phyloP scores from a whole-genome alignment of 176 grass and related monocot genomes.

The Aegilops umbellulata region DNA sequence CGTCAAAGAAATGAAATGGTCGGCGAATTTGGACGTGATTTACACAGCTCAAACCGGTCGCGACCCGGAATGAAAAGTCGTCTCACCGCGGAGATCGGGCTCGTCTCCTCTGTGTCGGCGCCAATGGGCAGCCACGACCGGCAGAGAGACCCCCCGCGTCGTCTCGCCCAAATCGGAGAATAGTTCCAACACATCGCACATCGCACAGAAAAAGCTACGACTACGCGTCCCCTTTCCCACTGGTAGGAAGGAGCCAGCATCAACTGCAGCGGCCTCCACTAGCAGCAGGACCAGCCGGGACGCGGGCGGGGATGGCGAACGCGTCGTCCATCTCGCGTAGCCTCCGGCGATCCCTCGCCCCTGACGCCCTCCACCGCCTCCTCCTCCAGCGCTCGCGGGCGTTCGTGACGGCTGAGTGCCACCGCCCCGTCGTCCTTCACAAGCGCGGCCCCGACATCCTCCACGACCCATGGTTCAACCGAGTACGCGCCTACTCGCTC shows the following conservation, averaged over 20 bases:
- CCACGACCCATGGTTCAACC: conserved; percentile 96
- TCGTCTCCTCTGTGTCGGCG: neutral
- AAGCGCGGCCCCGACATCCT: conserved; percentile 94
- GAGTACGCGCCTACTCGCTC: conserved; percentile 35
- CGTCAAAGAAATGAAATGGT: too few species aligned
- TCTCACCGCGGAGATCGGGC: too few species aligned
- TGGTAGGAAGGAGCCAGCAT: neutral
- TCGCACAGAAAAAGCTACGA: neutral
- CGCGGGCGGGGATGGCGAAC: conserved; percentile 33
- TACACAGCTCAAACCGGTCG: too few species aligned
- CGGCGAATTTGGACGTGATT: too few species aligned
- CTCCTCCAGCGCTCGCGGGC: conserved; percentile 27
- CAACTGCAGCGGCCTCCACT: neutral
- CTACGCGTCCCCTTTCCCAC: neutral
- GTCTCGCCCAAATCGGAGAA: conserved; percentile 9
- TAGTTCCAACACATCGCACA: neutral
- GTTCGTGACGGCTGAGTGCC: conserved; percentile 72
- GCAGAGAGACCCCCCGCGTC: conserved; percentile 7
- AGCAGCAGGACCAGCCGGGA: neutral
- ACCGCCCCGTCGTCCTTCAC: conserved; percentile 77
- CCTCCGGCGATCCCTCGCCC: conserved; percentile 54
- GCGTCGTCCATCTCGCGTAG: conserved; percentile 48
- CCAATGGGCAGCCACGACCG: neutral
- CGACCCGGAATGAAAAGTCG: too few species aligned
- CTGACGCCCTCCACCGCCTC: conserved; percentile 31